A percentile compares a stretch with the other conserved stretches of the same genome.
Evolutionary conservation across 2,329 filamentous ascomycete species (phyloP).

Genomic region (Sordariomycetes sp.): DNA sequence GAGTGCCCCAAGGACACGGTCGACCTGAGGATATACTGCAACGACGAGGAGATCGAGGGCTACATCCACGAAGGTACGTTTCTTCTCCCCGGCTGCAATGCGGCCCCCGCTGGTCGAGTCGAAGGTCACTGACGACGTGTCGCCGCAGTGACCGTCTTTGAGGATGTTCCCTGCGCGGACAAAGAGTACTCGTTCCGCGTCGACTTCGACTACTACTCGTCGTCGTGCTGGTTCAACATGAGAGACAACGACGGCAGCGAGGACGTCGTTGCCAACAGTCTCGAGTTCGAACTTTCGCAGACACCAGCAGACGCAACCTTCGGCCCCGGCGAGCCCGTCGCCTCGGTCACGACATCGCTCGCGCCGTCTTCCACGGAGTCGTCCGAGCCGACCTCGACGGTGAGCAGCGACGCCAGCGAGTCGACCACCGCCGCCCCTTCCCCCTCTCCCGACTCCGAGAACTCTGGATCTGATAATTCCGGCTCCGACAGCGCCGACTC

Average conservation of each 20-base stretch:
- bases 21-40: background rate
- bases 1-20: background rate
- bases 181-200: slow-evolving; percentile 3
- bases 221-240: slow-evolving; percentile 8
- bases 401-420: background rate
- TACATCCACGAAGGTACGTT: background rate
- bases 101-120: no score
- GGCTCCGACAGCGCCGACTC: background rate
- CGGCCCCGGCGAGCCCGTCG: background rate
- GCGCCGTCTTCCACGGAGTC: no score
- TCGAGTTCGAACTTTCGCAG: background rate
- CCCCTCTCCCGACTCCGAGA: no score
- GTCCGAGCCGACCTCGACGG: background rate
- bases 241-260: slow-evolving; percentile 3
- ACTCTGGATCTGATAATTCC: background rate
- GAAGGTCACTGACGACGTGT: no score
- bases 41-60: background rate
- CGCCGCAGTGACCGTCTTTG: background rate
- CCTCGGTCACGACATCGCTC: background rate
- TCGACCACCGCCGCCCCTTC: no score
- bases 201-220: slow-evolving; percentile 15
- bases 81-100: background rate
- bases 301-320: background rate
- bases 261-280: slow-evolving; percentile 4
- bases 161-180: background rate